Evolutionary conservation across 2,329 filamentous ascomycete genomes (phyloP).

Genomic region (Xylariaceae sp.): DNA sequence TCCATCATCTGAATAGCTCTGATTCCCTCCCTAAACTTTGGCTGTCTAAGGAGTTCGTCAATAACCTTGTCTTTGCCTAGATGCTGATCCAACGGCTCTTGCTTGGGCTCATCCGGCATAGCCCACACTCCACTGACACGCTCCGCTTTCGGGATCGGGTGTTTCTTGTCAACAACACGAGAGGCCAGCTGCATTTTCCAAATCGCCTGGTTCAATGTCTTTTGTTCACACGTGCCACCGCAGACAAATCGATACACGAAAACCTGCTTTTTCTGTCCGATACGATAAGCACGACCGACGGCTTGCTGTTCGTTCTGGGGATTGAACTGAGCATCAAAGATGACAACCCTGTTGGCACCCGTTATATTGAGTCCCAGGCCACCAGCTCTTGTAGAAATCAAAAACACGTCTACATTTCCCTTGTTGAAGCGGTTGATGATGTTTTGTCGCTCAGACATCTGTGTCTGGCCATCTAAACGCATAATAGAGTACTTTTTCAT

Average conservation of each 20-base stretch:
- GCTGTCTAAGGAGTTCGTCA: conserved; percentile 38
- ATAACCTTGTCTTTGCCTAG: conserved; percentile 60
- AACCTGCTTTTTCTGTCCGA: conserved; percentile 75
- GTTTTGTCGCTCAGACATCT: conserved; percentile 52
- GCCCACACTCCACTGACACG: conserved; percentile 55
- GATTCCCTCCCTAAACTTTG: conserved; percentile 38
- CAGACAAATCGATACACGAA: conserved; percentile 78
- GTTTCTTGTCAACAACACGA: conserved; percentile 79
- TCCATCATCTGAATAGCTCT: conserved; percentile 61
- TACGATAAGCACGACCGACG: conserved; percentile 76
- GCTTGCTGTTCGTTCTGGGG: conserved; percentile 81
- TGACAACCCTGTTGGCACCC: conserved; percentile 77
- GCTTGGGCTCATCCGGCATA: conserved; percentile 46
- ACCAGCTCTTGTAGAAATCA: conserved; percentile 80
- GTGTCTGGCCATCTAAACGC: conserved; percentile 64
- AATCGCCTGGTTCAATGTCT: conserved; percentile 65
- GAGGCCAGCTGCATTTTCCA: conserved; percentile 79
- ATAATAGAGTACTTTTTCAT: conserved; percentile 42
- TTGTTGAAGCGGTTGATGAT: conserved; percentile 66
- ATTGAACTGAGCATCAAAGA: conserved; percentile 80
- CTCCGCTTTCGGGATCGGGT: conserved; percentile 61
- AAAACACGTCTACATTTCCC: conserved; percentile 53
- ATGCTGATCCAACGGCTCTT: conserved; percentile 47
- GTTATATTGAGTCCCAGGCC: conserved; percentile 79
- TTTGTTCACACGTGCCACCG: conserved; percentile 74